Base-by-base conservation (phyloP, 257 asterid genomes). In the Penstemon eatonii region DNA sequence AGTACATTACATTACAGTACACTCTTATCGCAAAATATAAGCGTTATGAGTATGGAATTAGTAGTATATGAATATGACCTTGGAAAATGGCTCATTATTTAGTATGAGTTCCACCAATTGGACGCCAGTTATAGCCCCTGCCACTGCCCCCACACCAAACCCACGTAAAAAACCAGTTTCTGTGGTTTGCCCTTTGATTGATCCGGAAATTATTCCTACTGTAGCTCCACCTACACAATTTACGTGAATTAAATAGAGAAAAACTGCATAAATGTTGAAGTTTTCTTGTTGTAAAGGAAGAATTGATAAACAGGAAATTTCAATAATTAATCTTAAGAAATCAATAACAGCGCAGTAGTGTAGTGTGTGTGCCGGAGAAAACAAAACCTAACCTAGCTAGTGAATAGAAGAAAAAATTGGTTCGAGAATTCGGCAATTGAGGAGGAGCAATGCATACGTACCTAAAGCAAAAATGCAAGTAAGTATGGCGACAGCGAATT, bases 141-240 rank as follows among this genome's bases (percentile, higher is more conserved):
- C 78, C 52, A 92, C 89, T 5, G 89, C 88, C 70, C 98, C 98
- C 8, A 92, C 96, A 43, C 91, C 97, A 1, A 87, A 85, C 70
- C 97, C 98, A 33, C 98, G 92, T 8, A 85, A 63, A 4, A 92
- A 72, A 6, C 98, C 98, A 1, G 95, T 90, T 76, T 92, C 98
- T 3, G 98, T 92, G 3, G 98, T 90, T 67, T 90, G 98, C 38
- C 98, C 98, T 79, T 92, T 92, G 47, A 92, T 74, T 3, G 95
- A 95, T 58, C 98, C 98, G 41, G 88, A 83, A 36, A 90, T 74
- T 47, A 85, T 78, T 72, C 98, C 98, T 3, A 92, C 65, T 0
- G 67, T 70, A 33, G 98, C 96, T 70, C 98, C 98, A 68, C 98
- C 98, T 91, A 40, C 69, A 67, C 1, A 5, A 33, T 53, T 70